Evolutionary conservation across 768 basidiomycete species (phyloP).

Genomic region (Candolleomyces efflorescens): DNA sequence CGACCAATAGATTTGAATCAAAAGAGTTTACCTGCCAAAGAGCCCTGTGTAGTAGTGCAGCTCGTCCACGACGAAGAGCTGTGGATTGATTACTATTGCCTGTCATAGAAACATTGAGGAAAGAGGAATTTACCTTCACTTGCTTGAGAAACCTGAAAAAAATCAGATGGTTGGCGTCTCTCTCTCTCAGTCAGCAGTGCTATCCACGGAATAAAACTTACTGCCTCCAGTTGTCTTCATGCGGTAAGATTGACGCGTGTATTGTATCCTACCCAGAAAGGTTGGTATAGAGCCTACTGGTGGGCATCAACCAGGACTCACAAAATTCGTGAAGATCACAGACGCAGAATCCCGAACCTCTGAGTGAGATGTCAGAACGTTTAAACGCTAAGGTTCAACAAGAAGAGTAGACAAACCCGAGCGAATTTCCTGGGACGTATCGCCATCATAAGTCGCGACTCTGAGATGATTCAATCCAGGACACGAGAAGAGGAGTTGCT

Average conservation of each 20-base stretch:
- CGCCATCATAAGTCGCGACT: conserved; percentile 85
- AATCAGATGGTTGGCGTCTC: conserved; percentile 2
- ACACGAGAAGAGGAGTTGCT: conserved; percentile 58
- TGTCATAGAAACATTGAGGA: not conserved
- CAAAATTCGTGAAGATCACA: conserved; percentile 88
- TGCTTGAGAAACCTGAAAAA: conserved; percentile 64
- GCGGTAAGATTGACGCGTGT: conserved; percentile 79
- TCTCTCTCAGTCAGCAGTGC: not conserved
- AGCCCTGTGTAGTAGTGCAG: conserved; percentile 82
- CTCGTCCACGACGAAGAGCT: conserved; percentile 80
- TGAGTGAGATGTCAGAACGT: conserved; percentile 18
- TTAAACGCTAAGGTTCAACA: not conserved
- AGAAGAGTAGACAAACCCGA: conserved; percentile 35
- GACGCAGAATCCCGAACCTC: conserved; percentile 71
- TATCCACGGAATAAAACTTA: conserved; percentile 19
- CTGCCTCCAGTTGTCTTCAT: conserved; percentile 83
- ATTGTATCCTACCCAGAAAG: conserved; percentile 66
- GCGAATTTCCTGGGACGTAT: conserved; percentile 71
- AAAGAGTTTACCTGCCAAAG: conserved; percentile 62
- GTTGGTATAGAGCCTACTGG: not conserved
- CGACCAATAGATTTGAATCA: too few species aligned
- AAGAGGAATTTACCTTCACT: conserved; percentile 39
- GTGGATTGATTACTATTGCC: not conserved
- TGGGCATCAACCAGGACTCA: conserved; percentile 25
- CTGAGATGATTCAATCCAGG: conserved; percentile 58